phyloP scores from a whole-genome alignment of 192 early-diverging fungal genomes.

The Lunasporangiospora selenospora region DNA sequence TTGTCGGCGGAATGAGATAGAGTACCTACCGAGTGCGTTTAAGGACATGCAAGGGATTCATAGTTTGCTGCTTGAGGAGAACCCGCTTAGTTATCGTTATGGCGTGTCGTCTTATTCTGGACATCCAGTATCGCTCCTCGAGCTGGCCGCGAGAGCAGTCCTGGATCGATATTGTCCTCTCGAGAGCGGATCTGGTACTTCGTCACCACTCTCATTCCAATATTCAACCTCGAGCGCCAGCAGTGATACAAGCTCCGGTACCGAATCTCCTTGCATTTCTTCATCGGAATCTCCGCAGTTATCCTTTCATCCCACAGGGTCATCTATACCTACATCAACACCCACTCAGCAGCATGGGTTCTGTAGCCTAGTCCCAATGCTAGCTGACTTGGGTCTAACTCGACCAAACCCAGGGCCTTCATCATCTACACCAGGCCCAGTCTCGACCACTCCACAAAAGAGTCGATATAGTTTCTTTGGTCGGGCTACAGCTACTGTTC shows the following conservation, averaged over 20 bases:
- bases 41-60: slow-evolving; percentile 45
- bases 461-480: slow-evolving; percentile 39
- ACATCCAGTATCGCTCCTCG: slow-evolving; percentile 23
- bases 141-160: slow-evolving; percentile 28
- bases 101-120: slow-evolving; percentile 18
- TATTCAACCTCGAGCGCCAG: no score
- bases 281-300: no score
- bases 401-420: slow-evolving; percentile 4
- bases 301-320: no score
- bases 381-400: slow-evolving; percentile 20
- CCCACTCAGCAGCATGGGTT: no score
- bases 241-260: no score
- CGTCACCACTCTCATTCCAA: no score
- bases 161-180: slow-evolving; percentile 28
- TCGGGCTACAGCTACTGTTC: slow-evolving; percentile 21
- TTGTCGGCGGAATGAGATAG: slow-evolving; percentile 50
- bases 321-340: no score
- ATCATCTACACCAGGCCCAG: background rate
- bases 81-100: slow-evolving; percentile 30
- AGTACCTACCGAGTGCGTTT: slow-evolving; percentile 44
- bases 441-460: slow-evolving; percentile 1
- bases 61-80: slow-evolving; percentile 43
- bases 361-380: slow-evolving; percentile 23
- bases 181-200: no score
- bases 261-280: no score